Conservation (phyloP, 140 eudicot species). For the Senecio squalidus region DNA sequence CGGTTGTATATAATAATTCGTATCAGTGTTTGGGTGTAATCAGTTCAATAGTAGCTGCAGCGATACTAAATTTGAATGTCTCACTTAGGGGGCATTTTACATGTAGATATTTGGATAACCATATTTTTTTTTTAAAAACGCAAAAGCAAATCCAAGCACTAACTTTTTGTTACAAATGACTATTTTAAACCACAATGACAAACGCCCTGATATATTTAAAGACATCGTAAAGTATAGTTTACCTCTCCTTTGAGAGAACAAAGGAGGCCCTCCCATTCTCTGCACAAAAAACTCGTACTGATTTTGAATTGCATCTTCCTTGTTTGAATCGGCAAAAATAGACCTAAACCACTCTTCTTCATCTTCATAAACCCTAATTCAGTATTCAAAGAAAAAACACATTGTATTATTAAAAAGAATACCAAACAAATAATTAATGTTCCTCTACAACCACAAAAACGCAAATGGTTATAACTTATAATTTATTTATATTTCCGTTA, state of each 20-base stretch:
- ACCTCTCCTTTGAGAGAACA: conserved; percentile 92
- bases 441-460: too few relatives aligned
- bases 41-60: too few relatives aligned
- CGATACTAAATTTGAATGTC: too few relatives aligned
- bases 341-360: conserved; percentile 96
- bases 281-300: conserved; percentile 96
- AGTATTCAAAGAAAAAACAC: conserved; percentile 10
- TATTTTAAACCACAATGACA: neutral
- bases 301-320: conserved; percentile 92
- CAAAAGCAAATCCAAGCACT: neutral
- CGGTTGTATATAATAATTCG: neutral
- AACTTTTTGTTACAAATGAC: neutral
- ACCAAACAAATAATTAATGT: too few relatives aligned
- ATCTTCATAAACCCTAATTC: conserved; percentile 76
- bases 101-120: too few relatives aligned
- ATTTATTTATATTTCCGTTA: too few relatives aligned
- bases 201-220: neutral
- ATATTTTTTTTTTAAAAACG: neutral
- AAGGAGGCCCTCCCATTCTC: conserved; percentile 98
- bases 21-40: neutral
- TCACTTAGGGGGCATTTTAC: neutral
- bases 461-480: too few relatives aligned
- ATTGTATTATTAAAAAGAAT: too few relatives aligned
- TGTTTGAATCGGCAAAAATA: conserved; percentile 70
- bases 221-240: neutral